Evolutionary conservation across 352 stramenopile genomes (phyloP).

Genomic region (Pythium insidiosum): DNA sequence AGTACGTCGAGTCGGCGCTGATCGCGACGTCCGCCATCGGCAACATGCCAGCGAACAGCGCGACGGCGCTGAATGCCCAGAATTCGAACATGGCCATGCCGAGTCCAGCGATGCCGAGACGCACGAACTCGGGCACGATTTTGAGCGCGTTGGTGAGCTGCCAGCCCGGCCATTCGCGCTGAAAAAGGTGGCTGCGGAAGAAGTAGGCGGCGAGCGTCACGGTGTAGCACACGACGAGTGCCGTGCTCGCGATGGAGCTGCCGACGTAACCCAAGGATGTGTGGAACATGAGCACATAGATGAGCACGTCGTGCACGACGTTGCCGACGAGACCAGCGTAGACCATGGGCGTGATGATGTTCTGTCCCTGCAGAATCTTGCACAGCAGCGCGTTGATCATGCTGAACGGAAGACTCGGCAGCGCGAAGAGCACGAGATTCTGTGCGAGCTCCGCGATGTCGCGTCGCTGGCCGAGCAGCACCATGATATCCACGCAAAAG

Average conservation of each 20-base stretch:
- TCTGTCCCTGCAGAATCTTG: slow-evolving; percentile 83
- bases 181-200: slow-evolving; percentile 48
- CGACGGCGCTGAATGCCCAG: slow-evolving; percentile 70
- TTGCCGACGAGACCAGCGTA: slow-evolving; percentile 68
- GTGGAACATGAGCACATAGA: slow-evolving; percentile 86
- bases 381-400: slow-evolving; percentile 75
- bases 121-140: slow-evolving; percentile 67
- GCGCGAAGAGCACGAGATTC: slow-evolving; percentile 53
- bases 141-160: slow-evolving; percentile 45
- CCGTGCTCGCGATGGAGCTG: slow-evolving; percentile 61
- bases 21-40: slow-evolving; percentile 71
- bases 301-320: slow-evolving; percentile 65
- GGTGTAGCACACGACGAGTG: slow-evolving; percentile 47
- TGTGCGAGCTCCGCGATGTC: slow-evolving; percentile 63
- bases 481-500: slow-evolving; percentile 70
- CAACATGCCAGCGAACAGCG: slow-evolving; percentile 69
- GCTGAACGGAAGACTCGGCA: slow-evolving; percentile 78
- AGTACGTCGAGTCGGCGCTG: slow-evolving; percentile 76
- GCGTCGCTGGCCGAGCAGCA: slow-evolving; percentile 54
- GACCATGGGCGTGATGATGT: slow-evolving; percentile 80
- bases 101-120: slow-evolving; percentile 71
- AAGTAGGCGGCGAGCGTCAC: slow-evolving; percentile 62
- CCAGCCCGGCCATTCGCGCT: slow-evolving; percentile 75
- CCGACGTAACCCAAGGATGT: slow-evolving; percentile 65
- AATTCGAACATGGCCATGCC: slow-evolving; percentile 86